Percentiles rank a stretch among this genome's conserved stretches.
Evolutionary conservation across 305 asterid species (phyloP).

Genomic region (Solanum hybrid): DNA sequence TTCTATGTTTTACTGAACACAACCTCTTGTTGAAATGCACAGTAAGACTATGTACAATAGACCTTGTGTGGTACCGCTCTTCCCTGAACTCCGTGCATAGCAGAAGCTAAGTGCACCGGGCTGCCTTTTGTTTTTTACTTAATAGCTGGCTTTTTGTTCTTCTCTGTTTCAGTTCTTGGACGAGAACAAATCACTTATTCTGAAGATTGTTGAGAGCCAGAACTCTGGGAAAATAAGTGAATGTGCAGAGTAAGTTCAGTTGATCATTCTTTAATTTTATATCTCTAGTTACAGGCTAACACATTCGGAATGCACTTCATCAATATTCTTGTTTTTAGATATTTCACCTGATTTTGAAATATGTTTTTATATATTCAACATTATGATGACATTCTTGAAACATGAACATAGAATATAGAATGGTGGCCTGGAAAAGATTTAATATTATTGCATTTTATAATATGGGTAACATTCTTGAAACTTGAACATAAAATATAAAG

Average conservation of each 20-base stretch:
- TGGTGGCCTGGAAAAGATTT: not conserved
- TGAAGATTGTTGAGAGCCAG: conserved; percentile 94
- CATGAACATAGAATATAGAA: not conserved
- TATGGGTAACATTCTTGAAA: not conserved
- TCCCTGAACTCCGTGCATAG: not conserved
- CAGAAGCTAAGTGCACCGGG: not conserved
- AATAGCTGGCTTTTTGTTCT: not conserved
- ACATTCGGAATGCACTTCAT: not conserved
- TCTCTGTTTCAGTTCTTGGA: conserved; percentile 53
- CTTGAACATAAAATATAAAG: not conserved
- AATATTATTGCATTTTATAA: not conserved
- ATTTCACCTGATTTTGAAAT: not conserved
- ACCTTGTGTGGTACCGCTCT: not conserved
- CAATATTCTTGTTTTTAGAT: not conserved
- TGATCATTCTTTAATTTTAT: not conserved
- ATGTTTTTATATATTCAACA: not conserved
- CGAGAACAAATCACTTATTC: conserved; percentile 84
- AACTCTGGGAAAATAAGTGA: conserved; percentile 80
- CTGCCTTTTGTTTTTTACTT: not conserved
- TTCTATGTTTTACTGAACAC: not conserved
- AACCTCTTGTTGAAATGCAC: not conserved
- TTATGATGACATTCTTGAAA: not conserved
- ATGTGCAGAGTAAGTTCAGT: conserved; percentile 72
- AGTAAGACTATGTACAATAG: not conserved
- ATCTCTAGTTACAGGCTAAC: not conserved